phyloP scores from a whole-genome alignment of 2,329 filamentous ascomycete genomes.

The Fusarium sambucinum region DNA sequence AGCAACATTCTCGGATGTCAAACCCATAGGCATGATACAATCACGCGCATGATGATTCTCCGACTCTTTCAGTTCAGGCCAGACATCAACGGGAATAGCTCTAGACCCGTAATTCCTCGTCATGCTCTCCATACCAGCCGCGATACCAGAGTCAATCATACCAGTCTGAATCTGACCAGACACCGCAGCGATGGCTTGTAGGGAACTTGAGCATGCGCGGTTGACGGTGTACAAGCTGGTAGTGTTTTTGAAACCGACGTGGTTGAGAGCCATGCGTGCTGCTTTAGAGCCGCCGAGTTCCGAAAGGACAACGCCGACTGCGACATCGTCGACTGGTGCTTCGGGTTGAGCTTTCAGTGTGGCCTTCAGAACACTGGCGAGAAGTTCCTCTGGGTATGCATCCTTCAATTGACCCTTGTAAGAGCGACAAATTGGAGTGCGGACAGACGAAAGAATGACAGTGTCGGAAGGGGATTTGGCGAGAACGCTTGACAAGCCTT shows the following conservation, averaged over 20 bases:
- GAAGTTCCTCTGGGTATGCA: constrained; percentile 90
- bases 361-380: constrained; percentile 69
- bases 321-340: constrained; percentile 77
- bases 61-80: constrained; percentile 77
- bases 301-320: constrained; percentile 88
- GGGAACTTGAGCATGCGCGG: constrained; percentile 82
- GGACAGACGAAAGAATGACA: constrained; percentile 89
- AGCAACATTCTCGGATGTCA: constrained; percentile 91
- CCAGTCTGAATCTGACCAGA: constrained; percentile 81
- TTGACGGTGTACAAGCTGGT: constrained; percentile 90
- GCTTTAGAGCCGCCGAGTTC: constrained; percentile 93
- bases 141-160: constrained; percentile 79
- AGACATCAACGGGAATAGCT: constrained; percentile 86
- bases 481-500: constrained; percentile 79
- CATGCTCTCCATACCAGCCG: constrained; percentile 96
- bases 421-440: constrained; percentile 86
- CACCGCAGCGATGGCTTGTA: constrained; percentile 81
- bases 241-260: constrained; percentile 78
- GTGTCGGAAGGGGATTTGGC: constrained; percentile 83
- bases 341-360: constrained; percentile 73
- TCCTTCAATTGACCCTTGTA: constrained; percentile 88
- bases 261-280: constrained; percentile 89
- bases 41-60: constrained; percentile 77
- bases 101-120: constrained; percentile 86
- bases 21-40: constrained; percentile 94